Base-by-base conservation (phyloP, 495 filamentous ascomycete genomes). In the Xylaria palmicola region DNA sequence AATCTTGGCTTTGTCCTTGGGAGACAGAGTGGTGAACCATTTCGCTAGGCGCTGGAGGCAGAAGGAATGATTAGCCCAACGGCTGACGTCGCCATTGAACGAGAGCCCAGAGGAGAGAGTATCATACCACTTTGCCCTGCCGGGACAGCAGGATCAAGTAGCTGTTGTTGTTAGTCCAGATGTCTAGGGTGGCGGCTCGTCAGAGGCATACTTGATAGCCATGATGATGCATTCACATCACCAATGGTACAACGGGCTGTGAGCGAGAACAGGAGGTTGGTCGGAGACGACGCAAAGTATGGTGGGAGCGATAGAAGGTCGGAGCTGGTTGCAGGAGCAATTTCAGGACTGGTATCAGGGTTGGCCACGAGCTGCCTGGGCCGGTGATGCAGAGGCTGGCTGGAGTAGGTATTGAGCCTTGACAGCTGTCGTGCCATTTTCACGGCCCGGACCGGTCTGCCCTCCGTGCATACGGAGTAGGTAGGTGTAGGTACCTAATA, bases 1-100 rank as follows among this genome's bases (percentile, higher is more conserved):
- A 71, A 98, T 97, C 83, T 99, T 99, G 74, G 93, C 92, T 80
- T 97, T 99, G 74, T 99, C 94, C 80, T 90, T 97, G 56, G 94
- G 94, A 34, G 93, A 96, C 65, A 98, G 83, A 39, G 94, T 99
- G 43, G 93, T 97, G 81, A 98, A 99, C 95, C 94, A 99, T 81
- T 99, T 99, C 63, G 94, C 94, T 52, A 99, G 86, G 65, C 94
- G 92, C 95, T 98, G 75, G 37, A 58, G 45, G 54, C n/a, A 8
- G 60, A 50, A 44, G 6, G 3, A 22, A 27, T 45, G 64, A 61
- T 79, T 60, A 81, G 78, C 62, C 64, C 65, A 39, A 55, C 47
- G 57, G 55, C 30, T 60, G 62, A 66, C 53, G 44, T 50, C 59
- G 12, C 54, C 26, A 40, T 30, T 26, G 19, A 55, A 68, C 55